These are phyloP conservation scores for Pseudoturritis turrita DNA, from an alignment of 345 rosid species.

Conservation along the genomic window DNA sequence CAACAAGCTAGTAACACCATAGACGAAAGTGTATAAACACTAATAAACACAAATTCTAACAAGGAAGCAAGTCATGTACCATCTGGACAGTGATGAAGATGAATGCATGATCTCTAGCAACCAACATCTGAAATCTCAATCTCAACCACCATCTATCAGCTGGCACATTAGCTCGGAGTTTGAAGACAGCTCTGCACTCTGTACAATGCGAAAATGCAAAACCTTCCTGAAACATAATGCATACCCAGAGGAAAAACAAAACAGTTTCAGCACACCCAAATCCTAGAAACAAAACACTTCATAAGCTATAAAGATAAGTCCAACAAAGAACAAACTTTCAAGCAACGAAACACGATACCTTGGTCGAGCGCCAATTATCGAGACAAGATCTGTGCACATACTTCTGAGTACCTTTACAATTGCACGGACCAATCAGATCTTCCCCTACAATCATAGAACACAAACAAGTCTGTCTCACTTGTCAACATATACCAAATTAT, in stretches of 20 bases:
- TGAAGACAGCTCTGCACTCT: constrained; percentile 89
- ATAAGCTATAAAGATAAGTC: neutral
- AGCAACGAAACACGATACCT: constrained; percentile 35
- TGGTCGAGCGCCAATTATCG: constrained; percentile 97
- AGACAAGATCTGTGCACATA: constrained; percentile 97
- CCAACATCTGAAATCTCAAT: constrained; percentile 94
- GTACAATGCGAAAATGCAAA: constrained; percentile 99
- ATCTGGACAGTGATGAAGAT: constrained; percentile 91
- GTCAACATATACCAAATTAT: neutral
- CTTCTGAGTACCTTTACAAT: constrained; percentile 98
- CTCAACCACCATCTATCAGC: constrained; percentile 99
- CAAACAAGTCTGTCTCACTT: constrained; percentile 12
- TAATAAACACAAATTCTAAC: too few species aligned
- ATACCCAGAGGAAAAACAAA: neutral
- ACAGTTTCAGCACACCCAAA: neutral
- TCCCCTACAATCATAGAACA: constrained; percentile 52
- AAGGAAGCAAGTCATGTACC: constrained; percentile 42
- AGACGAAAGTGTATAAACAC: neutral
- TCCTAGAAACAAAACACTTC: neutral
- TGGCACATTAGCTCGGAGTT: constrained; percentile 93
- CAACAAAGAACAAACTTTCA: neutral
- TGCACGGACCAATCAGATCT: constrained; percentile 93
- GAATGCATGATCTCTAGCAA: constrained; percentile 92
- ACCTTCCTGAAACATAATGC: constrained; percentile 70
- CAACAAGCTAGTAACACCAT: neutral